Evolutionary conservation across 2,329 filamentous ascomycete species (phyloP), one percentile per base, ranked within the genome.

Genomic region (Fusarium nodosum): DNA sequence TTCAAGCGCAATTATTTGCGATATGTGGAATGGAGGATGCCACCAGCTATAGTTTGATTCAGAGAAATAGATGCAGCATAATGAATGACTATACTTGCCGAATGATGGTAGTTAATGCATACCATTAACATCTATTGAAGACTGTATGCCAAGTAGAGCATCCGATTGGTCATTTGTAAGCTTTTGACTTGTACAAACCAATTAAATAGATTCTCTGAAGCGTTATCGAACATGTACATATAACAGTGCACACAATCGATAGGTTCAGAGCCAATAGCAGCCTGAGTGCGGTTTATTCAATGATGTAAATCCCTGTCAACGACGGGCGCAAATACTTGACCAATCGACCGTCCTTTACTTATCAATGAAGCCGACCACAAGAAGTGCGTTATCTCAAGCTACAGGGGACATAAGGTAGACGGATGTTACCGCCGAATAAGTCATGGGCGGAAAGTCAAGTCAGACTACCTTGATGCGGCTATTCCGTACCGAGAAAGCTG

Each of bases 381-480:
- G 36, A 53, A 38, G 41, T 20, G 24, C 24, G 62, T 65, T 65
- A 65, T 65, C 62, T 65, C 28, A 34, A 48, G 31, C 34, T 64
- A 51, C 45, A 64, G 60, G 60, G 62, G 62, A 33, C 44, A 33
- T 38, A 56, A 41, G 41, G 34, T 38, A 58, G 36, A 61, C 30
- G 48, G 41, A 51, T 55, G 39, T 53, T 55, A 45, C 42, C 45
- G 16, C 62, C 42, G 46, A 42, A 60, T 54, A 64, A 64, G 53
- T 58, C 57, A 44, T 69, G 51, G 65, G 47, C 28, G 50, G 54
- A 69, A 48, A 56, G n/a, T 39, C 36, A 39, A 20, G 51, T 52
- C 55, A 57, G 63, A 31, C 56, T 70, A 70, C 50, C 66, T 68
- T 39, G 51, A 60, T 51, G 45, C 63, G 65, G 65, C 57, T 69